These are phyloP conservation scores for Yarrowia deformans DNA, from an alignment of 805 yeast genomes.

Conservation along the genomic window DNA sequence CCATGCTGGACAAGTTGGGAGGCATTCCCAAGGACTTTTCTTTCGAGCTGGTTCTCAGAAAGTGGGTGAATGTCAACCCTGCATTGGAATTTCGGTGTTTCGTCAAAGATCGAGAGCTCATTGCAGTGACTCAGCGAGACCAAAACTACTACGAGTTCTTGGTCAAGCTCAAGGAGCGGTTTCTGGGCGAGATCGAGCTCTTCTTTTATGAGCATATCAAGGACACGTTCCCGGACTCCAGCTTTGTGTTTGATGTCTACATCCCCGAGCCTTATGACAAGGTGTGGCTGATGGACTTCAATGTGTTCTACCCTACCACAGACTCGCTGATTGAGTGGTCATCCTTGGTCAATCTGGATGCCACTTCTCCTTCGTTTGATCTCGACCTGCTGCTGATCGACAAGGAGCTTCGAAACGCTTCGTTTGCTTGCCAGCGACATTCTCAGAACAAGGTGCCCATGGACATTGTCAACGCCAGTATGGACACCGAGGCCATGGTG, in stretches of 20 bases:
- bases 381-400: slow-evolving; percentile 68
- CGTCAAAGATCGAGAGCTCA: slow-evolving; percentile 65
- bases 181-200: slow-evolving; percentile 58
- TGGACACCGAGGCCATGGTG: slow-evolving; percentile 71
- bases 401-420: slow-evolving; percentile 66
- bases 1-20: slow-evolving; percentile 60
- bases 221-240: slow-evolving; percentile 60
- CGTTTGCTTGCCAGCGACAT: slow-evolving; percentile 82
- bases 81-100: slow-evolving; percentile 91
- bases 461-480: slow-evolving; percentile 85
- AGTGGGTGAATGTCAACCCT: slow-evolving; percentile 86
- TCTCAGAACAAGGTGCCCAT: slow-evolving; percentile 91
- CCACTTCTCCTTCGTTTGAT: slow-evolving; percentile 44
- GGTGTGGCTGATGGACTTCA: slow-evolving; percentile 80
- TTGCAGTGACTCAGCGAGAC: slow-evolving; percentile 87
- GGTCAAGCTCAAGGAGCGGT: slow-evolving; percentile 56
- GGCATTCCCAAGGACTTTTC: slow-evolving; percentile 43
- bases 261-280: slow-evolving; percentile 74
- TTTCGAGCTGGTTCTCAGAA: slow-evolving; percentile 74
- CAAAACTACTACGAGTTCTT: slow-evolving; percentile 80
- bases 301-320: slow-evolving; percentile 80
- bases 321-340: slow-evolving; percentile 88
- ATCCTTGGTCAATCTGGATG: slow-evolving; percentile 59
- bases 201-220: slow-evolving; percentile 62
- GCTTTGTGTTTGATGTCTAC: slow-evolving; percentile 80